Conservation (phyloP, 148 eudicot genomes). For the Talinum fruticosum region DNA sequence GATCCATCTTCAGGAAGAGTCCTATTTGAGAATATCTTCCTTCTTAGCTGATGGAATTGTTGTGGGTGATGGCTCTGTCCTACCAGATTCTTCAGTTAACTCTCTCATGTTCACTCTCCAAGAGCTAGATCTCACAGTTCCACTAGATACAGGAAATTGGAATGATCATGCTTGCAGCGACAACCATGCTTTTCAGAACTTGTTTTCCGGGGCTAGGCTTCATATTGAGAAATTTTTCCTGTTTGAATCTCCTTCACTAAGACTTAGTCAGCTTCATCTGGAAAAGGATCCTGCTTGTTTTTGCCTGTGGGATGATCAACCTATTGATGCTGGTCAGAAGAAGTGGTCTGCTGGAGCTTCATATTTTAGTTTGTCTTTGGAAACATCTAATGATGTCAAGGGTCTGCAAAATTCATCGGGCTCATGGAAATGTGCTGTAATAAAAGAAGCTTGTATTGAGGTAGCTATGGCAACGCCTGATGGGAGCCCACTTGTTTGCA, state of each 20-base stretch:
- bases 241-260: slow-evolving; percentile 59
- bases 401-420: slow-evolving; percentile 35
- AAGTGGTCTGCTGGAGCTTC: slow-evolving; percentile 79
- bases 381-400: slow-evolving; percentile 37
- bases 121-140: slow-evolving; percentile 75
- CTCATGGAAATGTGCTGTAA: slow-evolving; percentile 77
- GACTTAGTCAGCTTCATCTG: slow-evolving; percentile 55
- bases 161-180: slow-evolving; percentile 19
- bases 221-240: slow-evolving; percentile 72
- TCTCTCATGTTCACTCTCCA: slow-evolving; percentile 59
- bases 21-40: slow-evolving; percentile 88
- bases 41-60: slow-evolving; percentile 89
- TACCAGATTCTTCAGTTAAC: slow-evolving; percentile 67
- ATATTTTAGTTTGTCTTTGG: slow-evolving; percentile 62
- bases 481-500: slow-evolving; percentile 62
- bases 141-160: slow-evolving; percentile 47
- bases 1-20: slow-evolving; percentile 96
- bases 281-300: slow-evolving; percentile 96
- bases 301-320: slow-evolving; percentile 86
- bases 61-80: slow-evolving; percentile 53
- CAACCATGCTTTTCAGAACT: slow-evolving; percentile 30
- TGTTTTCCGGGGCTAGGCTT: slow-evolving; percentile 75
- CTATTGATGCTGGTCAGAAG: slow-evolving; percentile 88
- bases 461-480: slow-evolving; percentile 95
- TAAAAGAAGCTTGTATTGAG: slow-evolving; percentile 70